Conservation (phyloP, 441 rosid species). For the Syzygium syzygioides region DNA sequence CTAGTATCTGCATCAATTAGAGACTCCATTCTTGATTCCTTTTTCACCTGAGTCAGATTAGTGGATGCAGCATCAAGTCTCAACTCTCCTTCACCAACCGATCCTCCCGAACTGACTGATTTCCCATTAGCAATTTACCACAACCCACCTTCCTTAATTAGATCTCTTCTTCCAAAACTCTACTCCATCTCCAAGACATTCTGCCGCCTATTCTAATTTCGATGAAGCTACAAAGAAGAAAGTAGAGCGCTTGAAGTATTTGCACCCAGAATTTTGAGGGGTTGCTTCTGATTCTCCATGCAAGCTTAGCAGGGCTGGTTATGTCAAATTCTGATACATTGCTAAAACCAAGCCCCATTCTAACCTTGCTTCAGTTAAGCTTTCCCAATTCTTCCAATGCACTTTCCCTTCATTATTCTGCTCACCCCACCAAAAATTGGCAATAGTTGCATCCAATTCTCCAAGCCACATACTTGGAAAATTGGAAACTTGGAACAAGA, state of each 20-base stretch:
- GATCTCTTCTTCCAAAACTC: not conserved
- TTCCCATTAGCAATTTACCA: not conserved
- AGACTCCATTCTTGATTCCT: not conserved
- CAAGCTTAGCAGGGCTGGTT: not conserved
- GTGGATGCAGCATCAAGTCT: not conserved
- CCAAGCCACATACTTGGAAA: not conserved
- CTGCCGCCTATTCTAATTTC: not conserved
- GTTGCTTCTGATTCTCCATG: no score
- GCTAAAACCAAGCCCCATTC: not conserved
- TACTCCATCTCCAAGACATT: not conserved
- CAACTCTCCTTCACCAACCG: not conserved
- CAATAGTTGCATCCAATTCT: not conserved
- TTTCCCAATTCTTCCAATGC: not conserved
- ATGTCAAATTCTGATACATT: not conserved
- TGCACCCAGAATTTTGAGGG: not conserved
- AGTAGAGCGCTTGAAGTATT: not conserved
- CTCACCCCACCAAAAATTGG: not conserved
- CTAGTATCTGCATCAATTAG: not conserved
- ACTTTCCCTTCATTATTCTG: no score
- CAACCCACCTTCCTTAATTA: not conserved
- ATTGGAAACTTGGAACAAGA: not conserved
- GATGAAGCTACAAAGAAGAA: not conserved
- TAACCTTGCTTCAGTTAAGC: not conserved
- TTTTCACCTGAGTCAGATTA: not conserved
- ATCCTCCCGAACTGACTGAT: not conserved